Base-by-base conservation (phyloP, 2,329 filamentous ascomycete species). In the Calonectria pauciramosa region DNA sequence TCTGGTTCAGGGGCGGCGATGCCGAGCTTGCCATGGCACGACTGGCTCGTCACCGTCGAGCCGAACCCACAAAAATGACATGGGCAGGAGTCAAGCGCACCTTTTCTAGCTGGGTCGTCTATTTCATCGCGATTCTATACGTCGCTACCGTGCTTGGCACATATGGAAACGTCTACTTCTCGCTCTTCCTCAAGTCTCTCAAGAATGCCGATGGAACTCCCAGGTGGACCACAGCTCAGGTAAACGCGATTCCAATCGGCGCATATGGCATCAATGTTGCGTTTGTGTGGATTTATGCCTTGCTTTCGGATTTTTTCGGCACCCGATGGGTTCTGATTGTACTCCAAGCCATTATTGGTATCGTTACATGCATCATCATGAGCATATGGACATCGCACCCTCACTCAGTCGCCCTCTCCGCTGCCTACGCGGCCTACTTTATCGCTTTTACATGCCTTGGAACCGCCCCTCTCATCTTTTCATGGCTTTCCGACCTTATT, bases 281-380 rank as follows among this genome's bases (percentile, higher is more conserved):
- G 6, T 87, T 87, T 36, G 89, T 90, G 1, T 90, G 89, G 89
- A 85, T 89, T 20, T 90, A 89, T 88, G 89, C 2, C 83, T 89
- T 5, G 18, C 79, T 90, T 0, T 90, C 89, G 0, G 89, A 90
- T 79, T 79, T 86, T 11, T 78, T 90, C 1, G 84, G 85, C 47
- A 89, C 88, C 0, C 82, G 89, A 44, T 90, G 89, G 89, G 86
- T 85, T 0, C 82, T 90, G 7, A 87, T 90, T 34, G 82, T 90
- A 6, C 79, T 83, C 3, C 89, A 90, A 52, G 86, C 83, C 16
- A 63, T 86, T 5, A 88, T 90, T 64, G 88, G 86, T 1, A 81
- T 90, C 5, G 81, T 89, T 2, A 86, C 87, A 1, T 86, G 85
- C 73, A 88, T 90, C 54, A 87, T 87, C 28, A 89, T 90, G 88